Evolutionary conservation across 2,329 filamentous ascomycete species (phyloP).

Genomic region (Cordyceps cicadae): DNA sequence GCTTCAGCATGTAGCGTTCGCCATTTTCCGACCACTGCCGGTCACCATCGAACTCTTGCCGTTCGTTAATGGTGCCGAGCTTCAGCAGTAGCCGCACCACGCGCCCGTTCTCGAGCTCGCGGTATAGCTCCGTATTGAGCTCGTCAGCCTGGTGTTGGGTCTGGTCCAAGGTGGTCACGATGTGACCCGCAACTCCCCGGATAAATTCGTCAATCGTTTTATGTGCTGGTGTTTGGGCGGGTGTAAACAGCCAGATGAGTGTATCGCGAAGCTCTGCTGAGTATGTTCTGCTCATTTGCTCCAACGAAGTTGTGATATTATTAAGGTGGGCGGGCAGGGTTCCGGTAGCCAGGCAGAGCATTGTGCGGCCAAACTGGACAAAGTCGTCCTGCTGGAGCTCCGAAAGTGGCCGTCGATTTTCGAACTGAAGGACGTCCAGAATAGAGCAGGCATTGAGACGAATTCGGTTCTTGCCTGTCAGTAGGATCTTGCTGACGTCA

Average conservation of each 20-base stretch:
- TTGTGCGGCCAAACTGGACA: conserved; percentile 70
- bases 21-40: conserved; percentile 83
- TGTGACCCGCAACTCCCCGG: conserved; percentile 66
- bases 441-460: conserved; percentile 83
- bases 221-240: conserved; percentile 43
- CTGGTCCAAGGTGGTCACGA: conserved; percentile 67
- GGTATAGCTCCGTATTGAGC: conserved; percentile 60
- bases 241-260: conserved; percentile 71
- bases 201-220: conserved; percentile 78
- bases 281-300: conserved; percentile 69
- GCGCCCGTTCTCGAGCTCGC: conserved; percentile 85
- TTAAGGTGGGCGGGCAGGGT: conserved; percentile 44
- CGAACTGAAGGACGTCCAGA: conserved; percentile 80
- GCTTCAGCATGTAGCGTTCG: conserved; percentile 83
- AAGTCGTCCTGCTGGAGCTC: conserved; percentile 88
- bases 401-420: conserved; percentile 55
- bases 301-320: conserved; percentile 63
- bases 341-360: conserved; percentile 74
- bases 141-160: conserved; percentile 73
- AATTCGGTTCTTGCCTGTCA: conserved; percentile 85
- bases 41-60: conserved; percentile 74
- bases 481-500: conserved; percentile 77
- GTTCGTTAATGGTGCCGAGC: conserved; percentile 79
- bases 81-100: conserved; percentile 74
- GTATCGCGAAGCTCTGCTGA: conserved; percentile 71